phyloP scores from a whole-genome alignment of 768 basidiomycete genomes.

The Rhodosporidiobolus odoratus region DNA sequence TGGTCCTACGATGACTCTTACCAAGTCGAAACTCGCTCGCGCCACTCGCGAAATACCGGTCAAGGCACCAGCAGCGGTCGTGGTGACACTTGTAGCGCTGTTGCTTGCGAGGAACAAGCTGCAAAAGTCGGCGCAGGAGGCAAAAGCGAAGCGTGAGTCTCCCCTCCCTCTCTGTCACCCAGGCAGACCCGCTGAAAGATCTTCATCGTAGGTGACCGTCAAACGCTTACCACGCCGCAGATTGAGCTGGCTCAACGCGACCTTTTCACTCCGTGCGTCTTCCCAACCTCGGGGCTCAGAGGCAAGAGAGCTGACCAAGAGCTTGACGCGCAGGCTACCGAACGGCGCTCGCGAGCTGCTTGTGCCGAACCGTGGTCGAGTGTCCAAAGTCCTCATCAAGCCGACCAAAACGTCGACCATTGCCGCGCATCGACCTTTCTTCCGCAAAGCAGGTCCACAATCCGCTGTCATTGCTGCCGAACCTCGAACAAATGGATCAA shows the following conservation, averaged over 20 bases:
- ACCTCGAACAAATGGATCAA: neutral
- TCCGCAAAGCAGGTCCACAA: slow-evolving; percentile 17
- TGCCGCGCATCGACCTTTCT: slow-evolving; percentile 32
- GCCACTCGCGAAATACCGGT: too few relatives aligned
- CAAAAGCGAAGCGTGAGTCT: slow-evolving; percentile 15
- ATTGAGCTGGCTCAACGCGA: slow-evolving; percentile 37
- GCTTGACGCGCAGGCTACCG: slow-evolving; percentile 1
- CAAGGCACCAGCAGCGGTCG: neutral
- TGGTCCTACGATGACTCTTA: slow-evolving; percentile 8
- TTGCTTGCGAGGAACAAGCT: neutral
- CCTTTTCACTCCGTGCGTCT: slow-evolving; percentile 32
- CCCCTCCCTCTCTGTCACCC: neutral
- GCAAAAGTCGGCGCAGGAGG: neutral
- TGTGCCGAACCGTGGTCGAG: slow-evolving; percentile 35
- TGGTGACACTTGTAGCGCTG: slow-evolving; percentile 9
- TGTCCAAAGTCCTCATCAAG: slow-evolving; percentile 37
- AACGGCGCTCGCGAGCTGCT: slow-evolving; percentile 39
- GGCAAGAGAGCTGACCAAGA: neutral
- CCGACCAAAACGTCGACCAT: slow-evolving; percentile 40
- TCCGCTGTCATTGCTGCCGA: neutral
- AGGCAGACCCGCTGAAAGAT: neutral
- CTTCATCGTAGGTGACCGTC: neutral
- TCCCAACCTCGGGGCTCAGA: neutral
- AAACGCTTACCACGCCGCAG: slow-evolving; percentile 36
- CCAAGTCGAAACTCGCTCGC: slow-evolving; percentile 7